A percentile compares a stretch with the other conserved stretches of the same genome.
These are phyloP conservation scores for Bipolaris bicolor DNA, from an alignment of 2,329 filamentous ascomycete species.

Conservation along the genomic window DNA sequence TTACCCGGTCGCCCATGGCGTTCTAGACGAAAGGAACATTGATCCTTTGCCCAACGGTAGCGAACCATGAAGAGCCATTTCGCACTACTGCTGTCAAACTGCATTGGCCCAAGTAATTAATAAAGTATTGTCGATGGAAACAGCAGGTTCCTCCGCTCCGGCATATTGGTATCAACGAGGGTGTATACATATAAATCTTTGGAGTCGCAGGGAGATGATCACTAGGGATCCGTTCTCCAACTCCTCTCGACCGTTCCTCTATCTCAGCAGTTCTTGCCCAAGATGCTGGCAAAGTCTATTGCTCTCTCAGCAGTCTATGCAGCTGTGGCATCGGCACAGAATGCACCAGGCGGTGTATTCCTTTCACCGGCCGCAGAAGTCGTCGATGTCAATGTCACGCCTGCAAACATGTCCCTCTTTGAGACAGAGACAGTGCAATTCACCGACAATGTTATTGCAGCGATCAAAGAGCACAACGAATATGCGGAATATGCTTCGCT, in stretches of 20 bases:
- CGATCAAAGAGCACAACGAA: conserved; percentile 23
- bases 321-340: conserved; percentile 25
- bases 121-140: conserved; percentile 8
- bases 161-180: not conserved
- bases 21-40: conserved; percentile 1
- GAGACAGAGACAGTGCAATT: conserved; percentile 31
- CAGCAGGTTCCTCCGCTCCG: conserved; percentile 9
- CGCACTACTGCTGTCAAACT: not conserved
- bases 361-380: conserved; percentile 36
- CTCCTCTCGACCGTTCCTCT: not conserved
- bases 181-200: conserved; percentile 12
- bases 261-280: conserved; percentile 6
- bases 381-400: conserved; percentile 23
- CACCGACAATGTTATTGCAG: conserved; percentile 32
- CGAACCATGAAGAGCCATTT: not conserved
- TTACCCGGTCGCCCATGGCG: conserved; percentile 5
- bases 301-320: conserved; percentile 21
- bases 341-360: conserved; percentile 23
- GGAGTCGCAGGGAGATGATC: conserved; percentile 11
- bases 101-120: conserved; percentile 3
- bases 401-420: conserved; percentile 32
- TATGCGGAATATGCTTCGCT: conserved; percentile 31
- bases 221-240: not conserved
- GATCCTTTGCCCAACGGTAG: not conserved
- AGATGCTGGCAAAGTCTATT: conserved; percentile 26